Base-by-base conservation (phyloP, 352 stramenopile genomes). In the Stramenopiles sp. region DNA sequence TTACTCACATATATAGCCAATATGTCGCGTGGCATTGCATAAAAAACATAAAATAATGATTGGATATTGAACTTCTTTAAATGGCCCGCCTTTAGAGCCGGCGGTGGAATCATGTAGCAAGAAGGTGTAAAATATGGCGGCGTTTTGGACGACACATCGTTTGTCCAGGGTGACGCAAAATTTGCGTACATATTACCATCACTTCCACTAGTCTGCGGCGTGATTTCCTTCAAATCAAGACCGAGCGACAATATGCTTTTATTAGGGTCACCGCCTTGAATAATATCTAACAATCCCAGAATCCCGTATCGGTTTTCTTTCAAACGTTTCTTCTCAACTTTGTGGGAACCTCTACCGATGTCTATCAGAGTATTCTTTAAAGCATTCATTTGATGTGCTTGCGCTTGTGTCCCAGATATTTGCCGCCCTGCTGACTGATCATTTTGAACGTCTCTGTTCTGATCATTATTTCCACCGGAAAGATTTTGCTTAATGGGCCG, bases 11-110 rank as follows among this genome's bases (percentile, higher is more conserved):
- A 94, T 0, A 91, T 91, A 87, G 99, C 95, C 78, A 98, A 87
- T 0, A 97, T 91, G 86, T 99, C 96, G 88, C 97, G 95, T 71
- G 96, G 95, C 89, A 99, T 95, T 80, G 92, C 93, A 88, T 99
- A 99, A 87, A 99, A 99, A 84, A 98, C 97, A 88, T 98, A 98
- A 88, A 99, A 98, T 30, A 99, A 88, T 80, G 95, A 99, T 89
- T 98, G 95, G 75, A 98, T 87, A 84, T 98, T 92, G 86, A 99
- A 98, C 87, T 98, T 98, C 80, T 91, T 94, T 83, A 99, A 89
- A 84, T 99, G 94, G 81, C 92, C 95, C 76, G 93, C 97, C 89
- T 98, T 98, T 78, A 99, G 89, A 80, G 94, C 92, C n/a, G 95
- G 93, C 75, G 95, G 93, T 88, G 97, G 93, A 84, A 93, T 93